Conservation (phyloP, 768 basidiomycete species). For the Amanita polypyramis region DNA sequence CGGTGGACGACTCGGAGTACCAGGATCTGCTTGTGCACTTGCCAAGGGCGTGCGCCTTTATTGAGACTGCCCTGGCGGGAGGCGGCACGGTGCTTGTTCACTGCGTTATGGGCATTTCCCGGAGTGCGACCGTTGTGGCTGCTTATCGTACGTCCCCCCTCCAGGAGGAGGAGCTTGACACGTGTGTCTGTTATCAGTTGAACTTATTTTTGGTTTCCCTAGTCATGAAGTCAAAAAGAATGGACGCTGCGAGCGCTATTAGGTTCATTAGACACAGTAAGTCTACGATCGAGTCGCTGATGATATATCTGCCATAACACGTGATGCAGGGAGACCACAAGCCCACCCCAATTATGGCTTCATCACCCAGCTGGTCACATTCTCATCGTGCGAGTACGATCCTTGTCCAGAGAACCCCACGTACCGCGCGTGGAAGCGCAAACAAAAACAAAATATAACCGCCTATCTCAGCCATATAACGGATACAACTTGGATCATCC, state of each 20-base stretch:
- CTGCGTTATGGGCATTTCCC: conserved; percentile 64
- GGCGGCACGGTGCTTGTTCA: conserved; percentile 59
- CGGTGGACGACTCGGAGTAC: conserved; percentile 36
- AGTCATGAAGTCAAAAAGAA: conserved; percentile 33
- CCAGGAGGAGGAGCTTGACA: not conserved
- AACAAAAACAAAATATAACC: conserved; percentile 41
- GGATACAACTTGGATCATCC: conserved; percentile 43
- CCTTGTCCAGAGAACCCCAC: conserved; percentile 29
- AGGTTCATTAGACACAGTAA: conserved; percentile 39
- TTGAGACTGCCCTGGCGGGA: conserved; percentile 40
- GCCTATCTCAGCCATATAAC: conserved; percentile 39
- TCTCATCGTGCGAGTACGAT: conserved; percentile 38
- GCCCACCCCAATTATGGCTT: conserved; percentile 44
- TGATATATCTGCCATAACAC: conserved; percentile 6
- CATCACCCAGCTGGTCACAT: conserved; percentile 46
- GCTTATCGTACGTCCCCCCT: conserved; percentile 39
- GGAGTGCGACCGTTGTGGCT: conserved; percentile 51
- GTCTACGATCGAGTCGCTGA: conserved; percentile 9
- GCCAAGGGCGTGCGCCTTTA: conserved; percentile 48
- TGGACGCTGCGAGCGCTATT: conserved; percentile 34
- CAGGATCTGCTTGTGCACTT: conserved; percentile 55
- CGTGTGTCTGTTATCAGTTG: conserved; percentile 21
- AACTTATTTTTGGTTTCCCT: not conserved
- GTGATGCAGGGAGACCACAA: conserved; percentile 24
- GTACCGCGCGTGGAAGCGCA: conserved; percentile 51